Base-by-base conservation (phyloP, 768 basidiomycete genomes). In the Hericium rajendrae region DNA sequence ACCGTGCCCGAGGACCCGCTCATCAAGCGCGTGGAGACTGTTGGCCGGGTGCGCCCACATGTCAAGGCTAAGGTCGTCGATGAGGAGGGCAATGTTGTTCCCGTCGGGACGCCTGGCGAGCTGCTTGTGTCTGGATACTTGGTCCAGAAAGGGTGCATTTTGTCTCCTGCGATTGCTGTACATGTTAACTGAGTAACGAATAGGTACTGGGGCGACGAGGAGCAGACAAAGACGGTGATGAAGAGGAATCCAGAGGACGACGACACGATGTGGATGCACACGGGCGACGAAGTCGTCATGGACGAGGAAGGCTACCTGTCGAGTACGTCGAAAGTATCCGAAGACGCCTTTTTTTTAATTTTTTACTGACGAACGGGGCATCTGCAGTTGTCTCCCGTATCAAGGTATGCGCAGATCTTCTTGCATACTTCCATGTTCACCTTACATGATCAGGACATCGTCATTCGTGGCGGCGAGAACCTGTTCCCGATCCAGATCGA, bases 401-500 rank as follows among this genome's bases (percentile, higher is more conserved):
- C 55, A 91, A 91, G 78, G 85, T 84, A 61, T 18, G 68, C 60
- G 32, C 6, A 32, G 6, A 6, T 10, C 4, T 1, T n/a, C 2
- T 6, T 43, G 15, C 12, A 10, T 37, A 9, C 22, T 22, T 12
- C 10, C 24, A 24, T 41, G 41, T n/a, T 6, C 32, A 32, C 32
- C 8, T 10, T 10, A 10, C 9, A 8, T 13, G 22, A 46, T n/a
- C 55, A 86, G 82, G 90, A 92, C 67, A 81, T 91, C 54, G 89
- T 92, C 62, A 91, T 92, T 60, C 84, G 90, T 18, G 90, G 88
- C n/a, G 90, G 90, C 60, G 90, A 92, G 82, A 89, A 94, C 69
- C 72, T 94, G 55, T 87, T 88, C 69, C 86, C 92, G 4, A 82
- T 91, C 48, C 84, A 91, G 66, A 91, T 93, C 38, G 91, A 93